Evolutionary conservation across 2,329 filamentous ascomycete species (phyloP), one percentile per base, ranked within the genome.

Genomic region (Hirsutella minnesotensis): DNA sequence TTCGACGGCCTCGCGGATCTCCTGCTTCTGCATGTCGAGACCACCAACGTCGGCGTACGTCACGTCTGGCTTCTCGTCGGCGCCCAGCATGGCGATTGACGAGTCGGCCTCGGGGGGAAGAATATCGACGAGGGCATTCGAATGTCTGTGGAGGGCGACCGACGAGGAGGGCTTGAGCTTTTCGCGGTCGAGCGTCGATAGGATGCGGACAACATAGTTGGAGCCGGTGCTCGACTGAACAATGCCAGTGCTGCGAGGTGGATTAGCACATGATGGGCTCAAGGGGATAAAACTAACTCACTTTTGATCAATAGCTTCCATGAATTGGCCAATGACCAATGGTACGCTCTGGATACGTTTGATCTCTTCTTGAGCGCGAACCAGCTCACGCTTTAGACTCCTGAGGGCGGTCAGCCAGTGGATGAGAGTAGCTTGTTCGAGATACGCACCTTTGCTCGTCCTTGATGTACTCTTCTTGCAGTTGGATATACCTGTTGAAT

Each of bases 291-390:
- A 21, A 46, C 31, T 20, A 40, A 46, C 77, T 63, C 75, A 94
- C 87, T 95, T 98, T 68, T 98, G 92, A 64, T 98, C 92, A 60
- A 98, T 98, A 44, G 92, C 92, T 68, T 98, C 92, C 92, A 98
- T 98, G 62, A 98, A 98, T 67, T 98, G 92, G 47, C 92, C 92
- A 62, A 98, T 98, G 49, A 98, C 92, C 48, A 98, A 70, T 22
- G 92, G 92, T 43, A 98, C 92, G 64, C 88, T 95, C 70, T 98
- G 92, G 63, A 98, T 98, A 52, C 92, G 82, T 74, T 98, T 98
- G 71, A 98, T 98, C 71, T 98, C 92, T 65, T 98, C 92, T 64
- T 98, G 92, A 54, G 92, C 92, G 54, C 92, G 81, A 43, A 98
- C 90, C 41, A 98, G 77, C 72, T 98, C 92, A 55, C 92, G 81